Evolutionary conservation across 176 grass and related monocot species (phyloP).

Genomic region (Pontederia crassipes): DNA sequence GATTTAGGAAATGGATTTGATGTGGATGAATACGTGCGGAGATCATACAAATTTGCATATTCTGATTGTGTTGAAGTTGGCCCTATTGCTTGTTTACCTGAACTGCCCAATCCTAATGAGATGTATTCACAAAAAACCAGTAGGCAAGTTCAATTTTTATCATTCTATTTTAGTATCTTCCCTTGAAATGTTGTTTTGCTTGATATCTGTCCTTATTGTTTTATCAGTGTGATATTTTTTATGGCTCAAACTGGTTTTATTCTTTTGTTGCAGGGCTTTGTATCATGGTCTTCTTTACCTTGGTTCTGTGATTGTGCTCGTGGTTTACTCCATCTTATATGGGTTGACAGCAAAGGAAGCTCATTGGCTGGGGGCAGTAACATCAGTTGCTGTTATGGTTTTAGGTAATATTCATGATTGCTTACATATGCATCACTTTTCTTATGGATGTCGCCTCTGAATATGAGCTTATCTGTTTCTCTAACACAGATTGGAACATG

Average conservation of each 20-base stretch:
- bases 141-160: constrained; percentile 41
- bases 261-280: constrained; percentile 52
- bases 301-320: constrained; percentile 63
- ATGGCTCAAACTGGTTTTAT: constrained; percentile 12
- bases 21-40: constrained; percentile 96
- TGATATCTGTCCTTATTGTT: background rate
- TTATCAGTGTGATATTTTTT: too few species aligned
- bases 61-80: constrained; percentile 97
- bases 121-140: constrained; percentile 85
- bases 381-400: constrained; percentile 84
- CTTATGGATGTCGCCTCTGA: constrained; percentile 13
- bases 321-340: constrained; percentile 81
- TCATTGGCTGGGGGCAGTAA: constrained; percentile 78
- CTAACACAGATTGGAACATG: constrained; percentile 87
- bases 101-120: constrained; percentile 92
- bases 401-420: constrained; percentile 47
- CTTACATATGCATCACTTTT: constrained; percentile 20
- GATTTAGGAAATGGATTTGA: constrained; percentile 73
- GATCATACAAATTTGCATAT: constrained; percentile 94
- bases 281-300: constrained; percentile 82
- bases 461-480: constrained; percentile 21
- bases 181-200: background rate
- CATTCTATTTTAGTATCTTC: constrained; percentile 1
- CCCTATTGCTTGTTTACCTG: constrained; percentile 78
- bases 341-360: constrained; percentile 92